phyloP scores from a whole-genome alignment of 108 stramenopile genomes.

The Thalassiosira profunda region DNA sequence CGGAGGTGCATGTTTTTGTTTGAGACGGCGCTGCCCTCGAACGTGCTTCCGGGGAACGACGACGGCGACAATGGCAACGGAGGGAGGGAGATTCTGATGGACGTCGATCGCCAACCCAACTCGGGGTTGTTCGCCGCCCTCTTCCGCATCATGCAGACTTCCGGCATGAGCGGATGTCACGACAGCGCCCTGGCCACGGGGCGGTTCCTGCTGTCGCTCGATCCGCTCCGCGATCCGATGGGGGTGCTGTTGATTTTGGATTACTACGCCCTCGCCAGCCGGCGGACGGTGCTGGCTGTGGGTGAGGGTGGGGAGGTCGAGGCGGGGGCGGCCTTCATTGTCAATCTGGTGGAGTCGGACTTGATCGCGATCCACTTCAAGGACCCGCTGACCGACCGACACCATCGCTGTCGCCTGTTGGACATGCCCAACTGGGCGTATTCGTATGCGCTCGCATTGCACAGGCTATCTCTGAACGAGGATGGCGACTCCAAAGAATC shows the following conservation, averaged over 20 bases:
- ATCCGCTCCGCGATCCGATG: slow-evolving; percentile 88
- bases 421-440: slow-evolving; percentile 81
- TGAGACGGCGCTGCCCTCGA: slow-evolving; percentile 59
- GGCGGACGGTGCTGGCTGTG: slow-evolving; percentile 47
- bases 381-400: slow-evolving; percentile 35
- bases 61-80: neutral
- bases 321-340: slow-evolving; percentile 34
- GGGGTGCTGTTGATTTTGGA: slow-evolving; percentile 70
- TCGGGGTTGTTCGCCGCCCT: slow-evolving; percentile 59
- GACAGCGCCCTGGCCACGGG: slow-evolving; percentile 59
- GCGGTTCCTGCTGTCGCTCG: slow-evolving; percentile 73
- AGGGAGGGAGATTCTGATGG: slow-evolving; percentile 53
- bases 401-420: slow-evolving; percentile 37
- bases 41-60: slow-evolving; percentile 45
- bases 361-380: slow-evolving; percentile 39
- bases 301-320: slow-evolving; percentile 33
- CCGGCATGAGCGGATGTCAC: slow-evolving; percentile 49
- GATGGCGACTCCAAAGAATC: too few species aligned
- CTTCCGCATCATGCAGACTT: slow-evolving; percentile 67
- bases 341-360: slow-evolving; percentile 32
- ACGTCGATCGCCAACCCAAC: slow-evolving; percentile 56
- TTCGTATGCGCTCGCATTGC: slow-evolving; percentile 83
- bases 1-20: slow-evolving; percentile 68
- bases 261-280: slow-evolving; percentile 65
- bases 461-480: slow-evolving; percentile 39